Evolutionary conservation across 2,329 filamentous ascomycete genomes (phyloP).

Genomic region (Thielaviopsis populi): DNA sequence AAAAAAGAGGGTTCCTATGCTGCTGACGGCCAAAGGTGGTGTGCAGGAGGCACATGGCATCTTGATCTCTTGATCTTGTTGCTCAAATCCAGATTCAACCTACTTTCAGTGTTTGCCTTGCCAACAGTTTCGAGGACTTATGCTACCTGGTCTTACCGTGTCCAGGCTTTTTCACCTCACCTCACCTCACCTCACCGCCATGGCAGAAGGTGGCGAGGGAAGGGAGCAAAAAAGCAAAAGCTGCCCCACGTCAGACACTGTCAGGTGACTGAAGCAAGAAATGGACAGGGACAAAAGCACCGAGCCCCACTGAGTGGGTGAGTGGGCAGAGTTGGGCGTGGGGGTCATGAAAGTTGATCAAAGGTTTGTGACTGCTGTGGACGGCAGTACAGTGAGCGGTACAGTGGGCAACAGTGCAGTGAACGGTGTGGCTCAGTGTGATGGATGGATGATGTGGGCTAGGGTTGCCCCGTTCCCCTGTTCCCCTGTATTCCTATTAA

Average conservation of each 20-base stretch:
- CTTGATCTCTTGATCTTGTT: no score
- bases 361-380: background rate
- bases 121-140: background rate
- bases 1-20: background rate
- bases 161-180: no score
- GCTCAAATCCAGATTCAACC: no score
- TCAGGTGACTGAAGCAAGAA: background rate
- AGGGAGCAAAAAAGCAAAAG: background rate
- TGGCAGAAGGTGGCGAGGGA: background rate
- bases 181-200: background rate
- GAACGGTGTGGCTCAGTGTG: background rate
- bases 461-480: background rate
- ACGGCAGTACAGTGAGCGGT: no score
- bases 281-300: background rate
- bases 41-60: no score
- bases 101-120: no score
- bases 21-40: no score
- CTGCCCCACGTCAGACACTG: background rate
- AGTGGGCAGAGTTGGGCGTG: conserved; percentile 1
- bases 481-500: background rate
- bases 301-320: background rate
- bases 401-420: no score
- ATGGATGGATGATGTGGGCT: background rate
- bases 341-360: background rate
- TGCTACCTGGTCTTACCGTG: background rate